Percentiles rank a stretch among this genome's conserved stretches.
Evolutionary conservation across 345 rosid species (phyloP).

Genomic region (Pugionium cornutum): DNA sequence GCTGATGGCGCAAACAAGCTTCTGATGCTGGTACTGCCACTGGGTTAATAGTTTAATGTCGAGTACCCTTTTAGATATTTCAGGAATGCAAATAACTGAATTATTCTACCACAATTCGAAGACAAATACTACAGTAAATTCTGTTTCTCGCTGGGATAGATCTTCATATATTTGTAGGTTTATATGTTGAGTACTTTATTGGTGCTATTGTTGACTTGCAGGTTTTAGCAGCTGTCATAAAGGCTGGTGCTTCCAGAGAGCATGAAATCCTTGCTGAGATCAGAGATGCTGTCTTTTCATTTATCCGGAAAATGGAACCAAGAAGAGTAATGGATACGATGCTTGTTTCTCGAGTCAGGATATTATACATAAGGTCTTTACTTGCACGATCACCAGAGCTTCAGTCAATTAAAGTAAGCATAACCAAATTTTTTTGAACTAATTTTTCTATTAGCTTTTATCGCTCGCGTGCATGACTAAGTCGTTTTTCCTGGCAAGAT

Average conservation of each 20-base stretch:
- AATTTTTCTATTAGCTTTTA: not conserved
- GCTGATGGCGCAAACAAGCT: conserved; percentile 99
- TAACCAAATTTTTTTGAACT: not conserved
- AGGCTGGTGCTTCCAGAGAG: conserved; percentile 99
- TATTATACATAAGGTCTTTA: conserved; percentile 91
- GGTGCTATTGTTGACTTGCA: conserved; percentile 44
- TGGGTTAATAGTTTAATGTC: conserved; percentile 9
- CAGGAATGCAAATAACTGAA: conserved; percentile 15
- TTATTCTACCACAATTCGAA: not conserved
- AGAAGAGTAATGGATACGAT: conserved; percentile 96
- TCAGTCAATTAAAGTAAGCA: conserved; percentile 86
- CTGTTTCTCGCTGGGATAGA: conserved; percentile 1
- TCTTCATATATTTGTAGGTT: conserved; percentile 15
- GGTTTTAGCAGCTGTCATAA: conserved; percentile 99
- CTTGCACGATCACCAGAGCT: conserved; percentile 96
- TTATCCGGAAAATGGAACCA: conserved; percentile 92
- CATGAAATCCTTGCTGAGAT: conserved; percentile 99
- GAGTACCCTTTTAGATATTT: conserved; percentile 7
- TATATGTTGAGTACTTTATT: not conserved
- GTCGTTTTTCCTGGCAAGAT: conserved; percentile 8
- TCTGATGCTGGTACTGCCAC: conserved; percentile 93
- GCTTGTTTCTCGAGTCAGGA: conserved; percentile 99
- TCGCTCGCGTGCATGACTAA: conserved; percentile 7
- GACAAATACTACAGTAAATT: conserved; percentile 7
- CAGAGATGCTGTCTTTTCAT: conserved; percentile 89